Evolutionary conservation across 805 yeast genomes (phyloP), one percentile per base, ranked within the genome.

Genomic region (Suhomyces sp.): DNA sequence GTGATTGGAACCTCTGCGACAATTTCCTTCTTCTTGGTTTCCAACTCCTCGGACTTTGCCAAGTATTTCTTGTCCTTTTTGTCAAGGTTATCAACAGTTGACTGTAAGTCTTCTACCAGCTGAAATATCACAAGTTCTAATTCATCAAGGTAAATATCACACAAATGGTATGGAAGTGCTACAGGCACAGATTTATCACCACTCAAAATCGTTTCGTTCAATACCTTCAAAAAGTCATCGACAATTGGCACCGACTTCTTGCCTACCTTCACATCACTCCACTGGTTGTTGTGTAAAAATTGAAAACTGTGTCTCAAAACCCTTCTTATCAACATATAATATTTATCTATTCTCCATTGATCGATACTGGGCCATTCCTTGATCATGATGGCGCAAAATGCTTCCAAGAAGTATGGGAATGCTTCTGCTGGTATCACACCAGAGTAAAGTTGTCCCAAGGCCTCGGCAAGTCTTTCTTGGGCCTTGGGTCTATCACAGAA

Each of bases 401-500:
- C 87, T 47, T 80, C 75, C 43, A 82, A 75, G 64, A 91, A 90
- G 6, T 62, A 61, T 50, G 73, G 57, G 64, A 81, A 77, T 67
- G 76, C 75, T 4, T 64, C 66, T 4, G 58, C 57, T 1, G 82
- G 75, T 13, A 81, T 71, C 20, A 71, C 69, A 15, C 72, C 71
- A 15, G 80, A 73, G 54, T 75, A 83, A 22, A 72, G 78, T 67
- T 69, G 75, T 2, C 93, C 96, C 55, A 94, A 73, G 43, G 81
- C 83, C 46, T 78, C 80, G 2, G 97, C 96, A 37, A 94, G 73
- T 53, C 85, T 73, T 68, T 91, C 97, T 69, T 94, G 99, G 21
- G 96, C 94, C 60, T 87, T 78, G 24, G 97, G 96, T 64, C 92
- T 82, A 68, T 94, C 99, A 65, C 96, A 82, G 72, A 87, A 90